A percentile compares a stretch with the other conserved stretches of the same genome.
Conservation (phyloP, 768 basidiomycete species). For the Naganishia vishniacii region DNA sequence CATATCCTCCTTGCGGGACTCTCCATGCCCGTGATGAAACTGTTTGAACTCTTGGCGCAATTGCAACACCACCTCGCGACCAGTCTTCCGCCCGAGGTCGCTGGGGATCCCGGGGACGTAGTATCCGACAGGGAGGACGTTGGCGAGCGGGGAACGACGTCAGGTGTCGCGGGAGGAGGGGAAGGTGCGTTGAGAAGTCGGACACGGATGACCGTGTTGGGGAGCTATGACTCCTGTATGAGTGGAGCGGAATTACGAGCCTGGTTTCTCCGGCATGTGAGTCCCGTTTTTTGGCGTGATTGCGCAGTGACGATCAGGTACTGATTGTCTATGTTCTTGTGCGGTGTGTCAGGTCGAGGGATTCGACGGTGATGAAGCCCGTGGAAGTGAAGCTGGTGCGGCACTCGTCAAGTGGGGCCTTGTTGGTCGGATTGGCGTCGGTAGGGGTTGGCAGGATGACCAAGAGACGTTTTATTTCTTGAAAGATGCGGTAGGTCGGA, state of each 20-base stretch:
- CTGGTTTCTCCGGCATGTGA: slow-evolving; percentile 70
- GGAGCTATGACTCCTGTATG: slow-evolving; percentile 62
- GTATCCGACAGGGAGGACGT: slow-evolving; percentile 47
- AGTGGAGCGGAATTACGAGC: slow-evolving; percentile 80
- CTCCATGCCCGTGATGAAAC: slow-evolving; percentile 48
- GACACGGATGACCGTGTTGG: slow-evolving; percentile 41
- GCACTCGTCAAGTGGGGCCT: slow-evolving; percentile 58
- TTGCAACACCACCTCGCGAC: slow-evolving; percentile 46
- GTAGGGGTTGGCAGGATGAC: slow-evolving; percentile 54
- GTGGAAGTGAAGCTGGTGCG: slow-evolving; percentile 67
- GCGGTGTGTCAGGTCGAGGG: slow-evolving; percentile 54
- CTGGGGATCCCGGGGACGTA: background rate
- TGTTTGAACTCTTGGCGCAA: slow-evolving; percentile 32
- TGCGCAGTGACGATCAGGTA: background rate
- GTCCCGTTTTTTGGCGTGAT: background rate
- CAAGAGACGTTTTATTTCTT: slow-evolving; percentile 42
- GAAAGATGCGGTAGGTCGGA: slow-evolving; percentile 28
- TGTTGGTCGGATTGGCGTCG: slow-evolving; percentile 52
- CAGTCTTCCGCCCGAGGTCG: slow-evolving; percentile 48
- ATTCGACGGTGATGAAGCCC: slow-evolving; percentile 70
- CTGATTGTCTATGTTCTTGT: too few species aligned
- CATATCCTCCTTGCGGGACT: slow-evolving; percentile 26
- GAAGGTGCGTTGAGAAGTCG: slow-evolving; percentile 42
- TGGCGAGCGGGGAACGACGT: too few species aligned
- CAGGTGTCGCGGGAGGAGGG: too few species aligned